Evolutionary conservation across 208 protist species (phyloP).

Genomic region (Crithidia thermophila): DNA sequence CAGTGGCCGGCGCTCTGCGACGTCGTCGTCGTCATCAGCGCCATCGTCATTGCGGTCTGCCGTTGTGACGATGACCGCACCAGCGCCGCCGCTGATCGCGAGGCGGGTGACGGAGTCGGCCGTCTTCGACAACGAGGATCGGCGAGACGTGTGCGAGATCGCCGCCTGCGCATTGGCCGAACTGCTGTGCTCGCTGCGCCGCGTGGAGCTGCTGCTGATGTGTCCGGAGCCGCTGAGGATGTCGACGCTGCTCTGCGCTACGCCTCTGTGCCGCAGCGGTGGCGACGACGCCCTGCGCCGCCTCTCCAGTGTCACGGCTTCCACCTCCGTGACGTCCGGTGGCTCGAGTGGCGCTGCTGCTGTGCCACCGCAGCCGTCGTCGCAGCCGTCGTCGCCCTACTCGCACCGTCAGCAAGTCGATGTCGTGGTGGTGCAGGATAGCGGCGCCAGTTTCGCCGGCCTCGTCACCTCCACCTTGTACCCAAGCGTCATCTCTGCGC

Average conservation of each 20-base stretch:
- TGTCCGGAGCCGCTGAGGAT: background rate
- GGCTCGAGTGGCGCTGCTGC: too few relatives aligned
- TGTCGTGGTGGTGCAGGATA: conserved; percentile 12
- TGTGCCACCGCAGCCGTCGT: too few relatives aligned
- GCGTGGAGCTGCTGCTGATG: conserved; percentile 6
- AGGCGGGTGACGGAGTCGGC: background rate
- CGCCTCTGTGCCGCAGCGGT: background rate
- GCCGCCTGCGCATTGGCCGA: conserved; percentile 16
- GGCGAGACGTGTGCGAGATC: conserved; percentile 20
- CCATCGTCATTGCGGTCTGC: background rate
- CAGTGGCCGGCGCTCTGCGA: background rate
- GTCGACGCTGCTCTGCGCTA: background rate
- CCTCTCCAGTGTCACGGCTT: background rate
- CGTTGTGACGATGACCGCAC: conserved; percentile 3
- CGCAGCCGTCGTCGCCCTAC: background rate
- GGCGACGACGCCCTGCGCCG: background rate
- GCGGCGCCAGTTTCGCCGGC: background rate
- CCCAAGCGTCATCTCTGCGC: background rate
- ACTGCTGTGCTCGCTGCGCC: conserved; percentile 10
- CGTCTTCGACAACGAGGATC: conserved; percentile 19
- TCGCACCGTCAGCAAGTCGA: conserved; percentile 2
- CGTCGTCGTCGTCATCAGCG: background rate
- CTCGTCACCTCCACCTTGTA: conserved; percentile 16
- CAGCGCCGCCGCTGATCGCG: background rate
- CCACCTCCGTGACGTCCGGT: background rate